Evolutionary conservation across 148 eudicot species (phyloP).

Genomic region (Camellia japonica): DNA sequence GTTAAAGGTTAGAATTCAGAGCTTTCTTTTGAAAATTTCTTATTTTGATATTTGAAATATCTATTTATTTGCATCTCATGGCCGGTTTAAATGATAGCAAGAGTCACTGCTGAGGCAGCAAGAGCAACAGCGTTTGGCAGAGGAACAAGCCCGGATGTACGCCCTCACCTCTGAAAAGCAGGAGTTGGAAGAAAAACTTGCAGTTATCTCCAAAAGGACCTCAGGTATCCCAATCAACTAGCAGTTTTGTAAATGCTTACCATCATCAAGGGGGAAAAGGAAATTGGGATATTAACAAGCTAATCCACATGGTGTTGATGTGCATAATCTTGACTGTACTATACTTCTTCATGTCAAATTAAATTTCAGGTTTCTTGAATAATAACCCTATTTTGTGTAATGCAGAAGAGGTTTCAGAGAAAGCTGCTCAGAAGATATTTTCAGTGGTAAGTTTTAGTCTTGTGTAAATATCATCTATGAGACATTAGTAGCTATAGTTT

Average conservation of each 20-base stretch:
- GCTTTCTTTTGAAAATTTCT: background rate
- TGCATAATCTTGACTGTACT: background rate
- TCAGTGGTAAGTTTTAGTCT: slow-evolving; percentile 52
- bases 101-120: slow-evolving; percentile 79
- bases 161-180: slow-evolving; percentile 69
- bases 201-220: slow-evolving; percentile 37
- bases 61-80: slow-evolving; percentile 10
- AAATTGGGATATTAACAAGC: background rate
- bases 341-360: background rate
- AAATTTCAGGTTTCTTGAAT: slow-evolving; percentile 1
- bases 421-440: slow-evolving; percentile 41
- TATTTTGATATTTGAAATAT: background rate
- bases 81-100: slow-evolving; percentile 44
- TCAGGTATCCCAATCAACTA: slow-evolving; percentile 45
- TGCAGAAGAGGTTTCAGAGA: slow-evolving; percentile 49
- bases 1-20: slow-evolving; percentile 56
- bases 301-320: background rate
- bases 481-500: background rate
- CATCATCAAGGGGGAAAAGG: background rate
- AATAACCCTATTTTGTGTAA: background rate
- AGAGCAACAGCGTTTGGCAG: slow-evolving; percentile 63
- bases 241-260: background rate
- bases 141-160: slow-evolving; percentile 63
- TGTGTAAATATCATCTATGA: background rate
- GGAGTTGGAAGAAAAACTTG: slow-evolving; percentile 75